phyloP scores from a whole-genome alignment of 169 alveolate species.

The Eimeria tenella region DNA sequence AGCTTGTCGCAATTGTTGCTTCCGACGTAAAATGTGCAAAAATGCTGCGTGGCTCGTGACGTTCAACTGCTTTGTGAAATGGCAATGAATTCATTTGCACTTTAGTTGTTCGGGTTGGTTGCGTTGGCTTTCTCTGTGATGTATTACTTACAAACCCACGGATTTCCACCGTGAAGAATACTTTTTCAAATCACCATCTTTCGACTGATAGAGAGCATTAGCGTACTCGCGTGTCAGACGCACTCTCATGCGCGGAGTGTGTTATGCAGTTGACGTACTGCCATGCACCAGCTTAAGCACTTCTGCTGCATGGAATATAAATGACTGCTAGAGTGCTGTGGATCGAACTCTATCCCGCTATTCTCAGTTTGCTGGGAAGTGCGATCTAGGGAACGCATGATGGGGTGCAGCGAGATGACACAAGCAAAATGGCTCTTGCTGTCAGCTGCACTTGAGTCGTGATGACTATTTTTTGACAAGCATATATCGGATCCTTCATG shows the following conservation, averaged over 20 bases:
- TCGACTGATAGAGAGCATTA: constrained; percentile 33
- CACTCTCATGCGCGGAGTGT: not conserved
- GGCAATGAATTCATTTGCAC: too few species aligned
- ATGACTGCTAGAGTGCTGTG: not conserved
- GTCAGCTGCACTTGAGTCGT: not conserved
- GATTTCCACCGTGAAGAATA: not conserved
- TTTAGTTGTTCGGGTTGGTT: too few species aligned
- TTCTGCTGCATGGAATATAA: constrained; percentile 41
- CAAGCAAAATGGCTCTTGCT: not conserved
- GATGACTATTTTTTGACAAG: constrained; percentile 38
- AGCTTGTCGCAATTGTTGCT: constrained; percentile 16
- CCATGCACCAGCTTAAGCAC: not conserved
- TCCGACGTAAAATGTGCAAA: not conserved
- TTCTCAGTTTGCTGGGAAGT: constrained; percentile 41
- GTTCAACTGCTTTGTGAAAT: too few species aligned
- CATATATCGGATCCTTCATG: constrained; percentile 43
- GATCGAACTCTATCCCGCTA: constrained; percentile 44
- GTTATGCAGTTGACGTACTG: constrained; percentile 49
- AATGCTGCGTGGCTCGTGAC: not conserved
- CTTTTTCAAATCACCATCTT: constrained; percentile 39
- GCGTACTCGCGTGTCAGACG: not conserved
- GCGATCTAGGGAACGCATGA: constrained; percentile 48
- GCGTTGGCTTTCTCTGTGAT: not conserved
- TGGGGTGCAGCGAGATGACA: constrained; percentile 11
- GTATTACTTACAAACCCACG: not conserved